Base-by-base conservation (phyloP, 768 basidiomycete genomes). In the Termitomyces sp. region DNA sequence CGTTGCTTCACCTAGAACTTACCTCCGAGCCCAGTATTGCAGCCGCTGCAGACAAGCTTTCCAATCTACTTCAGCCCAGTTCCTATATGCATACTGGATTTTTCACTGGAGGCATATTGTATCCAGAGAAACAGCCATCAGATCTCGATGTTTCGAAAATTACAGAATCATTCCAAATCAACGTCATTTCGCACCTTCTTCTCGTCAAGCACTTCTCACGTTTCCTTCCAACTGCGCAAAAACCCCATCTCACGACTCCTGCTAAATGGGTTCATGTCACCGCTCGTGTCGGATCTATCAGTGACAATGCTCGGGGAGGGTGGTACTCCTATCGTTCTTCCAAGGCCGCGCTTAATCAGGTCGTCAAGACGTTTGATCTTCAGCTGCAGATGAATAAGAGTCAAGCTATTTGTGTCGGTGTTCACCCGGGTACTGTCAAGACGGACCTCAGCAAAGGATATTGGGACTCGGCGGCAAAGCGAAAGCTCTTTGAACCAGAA, bases 241-340 rank as follows among this genome's bases (percentile, higher is more conserved):
- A 67, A 28, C 55, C 62, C 12, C 44, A 62, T 4, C 55, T 76
- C 14, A 48, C 62, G 14, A 63, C 61, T 8, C 77, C 76, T 3
- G 69, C 82, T 26, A 84, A 82, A 64, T 85, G 83, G 84, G 79
- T 82, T 26, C 84, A 87, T 67, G 70, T 85, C 57, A 79, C 82
- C 12, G 84, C 83, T 18, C 81, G 82, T 41, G 79, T 85, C 9
- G 84, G 84, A 33, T 84, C 82, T 41, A 78, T 85, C 56, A 74
- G 77, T 20, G 84, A 87, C 64, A 87, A 86, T 66, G 71, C 69
- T 28, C 75, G 74, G 26, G 84, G 84, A 18, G 85, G 83, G 40
- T 85, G 84, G 84, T 85, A 80, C 66, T 84, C 82, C 35, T 85
- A 85, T 67, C 80, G 83, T 30, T 74, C 82, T 20, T 84, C 83